Conservation (phyloP, 805 yeast genomes). For the Myxozyma melibiosi region DNA sequence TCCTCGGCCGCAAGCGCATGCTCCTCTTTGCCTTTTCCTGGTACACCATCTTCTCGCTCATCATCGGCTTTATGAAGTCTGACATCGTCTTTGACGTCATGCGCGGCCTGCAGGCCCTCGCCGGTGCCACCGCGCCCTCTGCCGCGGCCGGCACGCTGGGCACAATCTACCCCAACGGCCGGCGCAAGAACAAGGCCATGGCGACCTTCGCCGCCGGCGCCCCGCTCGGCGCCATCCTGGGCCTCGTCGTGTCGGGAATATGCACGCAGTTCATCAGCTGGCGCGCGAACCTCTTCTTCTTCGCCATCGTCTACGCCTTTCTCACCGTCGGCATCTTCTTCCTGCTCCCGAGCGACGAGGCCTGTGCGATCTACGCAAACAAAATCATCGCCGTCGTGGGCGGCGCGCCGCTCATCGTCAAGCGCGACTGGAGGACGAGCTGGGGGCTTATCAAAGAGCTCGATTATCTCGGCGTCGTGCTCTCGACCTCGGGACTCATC, state of each 20-base stretch:
- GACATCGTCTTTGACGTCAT: constrained; percentile 46
- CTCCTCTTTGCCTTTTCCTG: constrained; percentile 43
- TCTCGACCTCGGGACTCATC: constrained; percentile 48
- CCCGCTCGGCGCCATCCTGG: constrained; percentile 51
- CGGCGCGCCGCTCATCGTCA: constrained; percentile 42
- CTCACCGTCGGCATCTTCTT: constrained; percentile 38
- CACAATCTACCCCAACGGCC: constrained; percentile 37
- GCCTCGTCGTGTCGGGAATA: constrained; percentile 50
- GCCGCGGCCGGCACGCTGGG: constrained; percentile 54
- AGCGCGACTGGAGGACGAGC: constrained; percentile 37
- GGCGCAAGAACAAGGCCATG: constrained; percentile 24
- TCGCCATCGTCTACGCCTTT: constrained; percentile 45
- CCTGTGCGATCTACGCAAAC: constrained; percentile 8
- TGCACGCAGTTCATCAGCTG: constrained; percentile 47
- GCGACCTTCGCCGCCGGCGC: constrained; percentile 53
- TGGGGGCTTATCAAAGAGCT: constrained; percentile 45
- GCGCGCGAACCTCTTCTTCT: constrained; percentile 49
- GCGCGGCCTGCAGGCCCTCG: constrained; percentile 51
- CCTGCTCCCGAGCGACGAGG: constrained; percentile 46
- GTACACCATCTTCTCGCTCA: constrained; percentile 43
- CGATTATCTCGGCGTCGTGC: constrained; percentile 51
- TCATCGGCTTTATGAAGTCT: constrained; percentile 40
- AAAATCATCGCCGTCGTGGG: constrained; percentile 29
- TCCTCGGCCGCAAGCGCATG: constrained; percentile 49
- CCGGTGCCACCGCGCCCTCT: constrained; percentile 50